Evolutionary conservation across 192 early-diverging fungal genomes (phyloP), one percentile per base, ranked within the genome.

Genomic region (Linnemannia schmuckeri): DNA sequence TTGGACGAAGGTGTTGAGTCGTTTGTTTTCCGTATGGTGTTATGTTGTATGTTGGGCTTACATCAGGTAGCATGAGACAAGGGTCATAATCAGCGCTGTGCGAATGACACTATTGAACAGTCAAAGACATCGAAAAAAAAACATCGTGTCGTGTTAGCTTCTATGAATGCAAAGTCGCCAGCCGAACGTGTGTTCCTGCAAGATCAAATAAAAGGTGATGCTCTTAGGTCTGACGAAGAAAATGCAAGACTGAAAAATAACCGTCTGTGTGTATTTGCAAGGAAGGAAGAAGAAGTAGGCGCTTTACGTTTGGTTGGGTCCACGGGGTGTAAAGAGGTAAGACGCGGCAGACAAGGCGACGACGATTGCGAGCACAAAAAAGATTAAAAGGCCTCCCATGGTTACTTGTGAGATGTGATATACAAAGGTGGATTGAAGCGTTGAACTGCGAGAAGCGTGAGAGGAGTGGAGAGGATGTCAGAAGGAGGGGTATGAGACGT

Each of bases 1-100:
- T 52, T 52, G 15, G 49, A 4, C 17, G 24, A 46, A 33, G 8
- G 41, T 49, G 57, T 30, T 24, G 17, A 22, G 7, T 61, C 9
- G 18, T 22, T 3, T 42, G 33, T 37, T 44, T 44, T 35, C 18
- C 10, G 24, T 24, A 6, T 40, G 6, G 18, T 22, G 17, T 17
- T 22, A 10, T 61, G 10, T 27, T 61, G 44, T 46, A 46, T 46
- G 44, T 40, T 52, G 49, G 33, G 47, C 93, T 89, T 94, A 94
- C 93, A 94, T 94, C 74, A 92, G 77, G 72, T 91, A 94, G 71
- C 92, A 93, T 35, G 90, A 91, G 33, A 88, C 83, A 33, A 94
- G 80, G 10, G 93, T 91, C 88, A 94, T 89, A 47, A 90, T 90
- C 73, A 94, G 78, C n/a, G 83, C 77, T 37, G 93, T 94, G 77